phyloP scores from a whole-genome alignment of 805 yeast species.

The Kuraishia capsulata region DNA sequence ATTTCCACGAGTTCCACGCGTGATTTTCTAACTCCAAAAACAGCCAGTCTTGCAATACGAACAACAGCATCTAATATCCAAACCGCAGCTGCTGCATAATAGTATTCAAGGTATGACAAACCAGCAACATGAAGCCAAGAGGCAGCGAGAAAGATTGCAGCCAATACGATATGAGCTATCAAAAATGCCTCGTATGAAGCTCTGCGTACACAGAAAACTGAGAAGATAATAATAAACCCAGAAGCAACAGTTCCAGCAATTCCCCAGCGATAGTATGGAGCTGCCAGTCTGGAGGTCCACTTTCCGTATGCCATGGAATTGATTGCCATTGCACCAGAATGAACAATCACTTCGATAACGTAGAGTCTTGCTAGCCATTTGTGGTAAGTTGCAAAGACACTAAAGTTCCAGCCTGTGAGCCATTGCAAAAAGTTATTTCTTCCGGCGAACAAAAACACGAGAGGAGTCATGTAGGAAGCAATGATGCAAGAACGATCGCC shows the following conservation, averaged over 20 bases:
- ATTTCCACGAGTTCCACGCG: conserved; percentile 28
- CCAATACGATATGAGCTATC: conserved; percentile 48
- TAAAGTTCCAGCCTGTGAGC: conserved; percentile 48
- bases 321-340: conserved; percentile 22
- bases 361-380: conserved; percentile 44
- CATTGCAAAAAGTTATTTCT: conserved; percentile 53
- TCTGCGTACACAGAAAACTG: conserved; percentile 43
- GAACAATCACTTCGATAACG: conserved; percentile 33
- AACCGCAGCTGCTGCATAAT: conserved; percentile 29
- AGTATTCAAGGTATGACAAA: conserved; percentile 30
- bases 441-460: conserved; percentile 49
- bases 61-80: conserved; percentile 45
- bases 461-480: conserved; percentile 37
- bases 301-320: conserved; percentile 14
- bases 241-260: conserved; percentile 28
- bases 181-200: conserved; percentile 52
- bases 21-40: conserved; percentile 30
- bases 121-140: conserved; percentile 47
- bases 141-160: conserved; percentile 39
- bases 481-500: conserved; percentile 49
- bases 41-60: conserved; percentile 27
- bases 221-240: conserved; percentile 36
- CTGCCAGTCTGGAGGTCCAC: conserved; percentile 16
- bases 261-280: conserved; percentile 20
- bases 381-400: conserved; percentile 49